Base-by-base conservation (phyloP, 2,329 filamentous ascomycete genomes). In the Fusarium poae region DNA sequence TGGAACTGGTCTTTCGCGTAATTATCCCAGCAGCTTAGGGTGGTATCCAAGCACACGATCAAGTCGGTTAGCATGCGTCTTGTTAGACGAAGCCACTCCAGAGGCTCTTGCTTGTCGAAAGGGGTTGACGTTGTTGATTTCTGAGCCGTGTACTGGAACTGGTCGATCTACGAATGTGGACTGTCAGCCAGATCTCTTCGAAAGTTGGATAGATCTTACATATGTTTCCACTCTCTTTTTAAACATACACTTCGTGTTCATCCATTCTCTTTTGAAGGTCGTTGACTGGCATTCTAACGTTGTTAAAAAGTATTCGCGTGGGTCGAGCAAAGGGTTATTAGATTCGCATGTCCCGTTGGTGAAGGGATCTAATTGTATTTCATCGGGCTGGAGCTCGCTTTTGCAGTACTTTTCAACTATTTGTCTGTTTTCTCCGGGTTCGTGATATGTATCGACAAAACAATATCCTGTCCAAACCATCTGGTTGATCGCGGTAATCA, bases 371-470 rank as follows among this genome's bases (percentile, higher is more conserved):
- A n/a, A 0, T 2, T n/a, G 29, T 4, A 54, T 1, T 2, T 6
- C 5, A 5, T 45, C 43, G 11, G 12, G 5, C 3, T 45, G 12
- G 0, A 3, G 1, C 0, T 12, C 15, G 6, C 6, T n/a, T 0
- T 37, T 44, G 11, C n/a, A 37, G 9, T 25, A 55, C 3, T 29
- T 15, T 0, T 65, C 23, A 0, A 40, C 16, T 12, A 12, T 4
- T 12, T 43, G 40, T 1, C 13, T 42, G 1, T 9, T 30, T 2
- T 27, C 5, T 6, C 30, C 5, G 2, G 25, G 0, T 2, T 60
- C 35, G 0, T 49, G 59, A 6, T 62, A 70, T 2, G 56, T 70
- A 4, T 70, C 66, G 1, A 46, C 21, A 10, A 70, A 45, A 3
- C 59, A 64, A 11, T 50, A 67, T 1, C 51, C 68, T 0, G 60